A percentile compares a stretch with the other conserved stretches of the same genome.
phyloP scores from a whole-genome alignment of 2,329 filamentous ascomycete species.

The Aspergillus flavus region DNA sequence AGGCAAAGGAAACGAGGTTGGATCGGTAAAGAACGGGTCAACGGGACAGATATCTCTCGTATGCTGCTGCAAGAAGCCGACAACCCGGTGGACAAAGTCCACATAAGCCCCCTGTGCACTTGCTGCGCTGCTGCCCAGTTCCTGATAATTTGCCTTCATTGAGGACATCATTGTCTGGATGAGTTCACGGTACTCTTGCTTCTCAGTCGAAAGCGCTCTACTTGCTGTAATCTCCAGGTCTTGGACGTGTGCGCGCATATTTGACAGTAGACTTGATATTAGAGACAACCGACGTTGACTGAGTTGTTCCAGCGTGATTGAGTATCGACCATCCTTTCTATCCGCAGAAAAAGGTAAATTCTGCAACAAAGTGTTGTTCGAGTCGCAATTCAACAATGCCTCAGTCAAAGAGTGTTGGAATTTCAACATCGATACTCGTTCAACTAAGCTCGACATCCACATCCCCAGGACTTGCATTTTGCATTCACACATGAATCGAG shows the following conservation, averaged over 20 bases:
- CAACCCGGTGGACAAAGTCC: conserved; percentile 62
- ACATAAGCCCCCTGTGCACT: conserved; percentile 57
- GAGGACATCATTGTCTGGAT: conserved; percentile 60
- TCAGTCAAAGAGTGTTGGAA: conserved; percentile 61
- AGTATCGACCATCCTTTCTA: conserved; percentile 39
- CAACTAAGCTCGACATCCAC: conserved; percentile 60
- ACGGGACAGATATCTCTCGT: conserved; percentile 58
- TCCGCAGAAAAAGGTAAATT: conserved; percentile 61
- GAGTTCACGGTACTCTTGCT: conserved; percentile 52
- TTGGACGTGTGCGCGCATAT: conserved; percentile 59
- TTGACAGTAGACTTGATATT: conserved; percentile 59
- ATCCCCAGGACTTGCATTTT: conserved; percentile 52
- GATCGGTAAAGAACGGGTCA: conserved; percentile 63
- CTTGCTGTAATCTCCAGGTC: conserved; percentile 34
- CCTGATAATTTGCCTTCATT: conserved; percentile 64
- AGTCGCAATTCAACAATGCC: conserved; percentile 54
- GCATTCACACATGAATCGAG: conserved; percentile 47
- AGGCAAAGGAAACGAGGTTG: conserved; percentile 62
- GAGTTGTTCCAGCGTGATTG: conserved; percentile 56
- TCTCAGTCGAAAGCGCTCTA: conserved; percentile 39
- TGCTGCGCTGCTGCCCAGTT: conserved; percentile 45
- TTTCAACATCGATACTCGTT: conserved; percentile 62
- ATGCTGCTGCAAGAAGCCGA: conserved; percentile 64
- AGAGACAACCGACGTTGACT: conserved; percentile 57
- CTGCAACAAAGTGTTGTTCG: conserved; percentile 51